Evolutionary conservation across 202 grass and related monocot species (phyloP).

Genomic region (Panicum hallii): DNA sequence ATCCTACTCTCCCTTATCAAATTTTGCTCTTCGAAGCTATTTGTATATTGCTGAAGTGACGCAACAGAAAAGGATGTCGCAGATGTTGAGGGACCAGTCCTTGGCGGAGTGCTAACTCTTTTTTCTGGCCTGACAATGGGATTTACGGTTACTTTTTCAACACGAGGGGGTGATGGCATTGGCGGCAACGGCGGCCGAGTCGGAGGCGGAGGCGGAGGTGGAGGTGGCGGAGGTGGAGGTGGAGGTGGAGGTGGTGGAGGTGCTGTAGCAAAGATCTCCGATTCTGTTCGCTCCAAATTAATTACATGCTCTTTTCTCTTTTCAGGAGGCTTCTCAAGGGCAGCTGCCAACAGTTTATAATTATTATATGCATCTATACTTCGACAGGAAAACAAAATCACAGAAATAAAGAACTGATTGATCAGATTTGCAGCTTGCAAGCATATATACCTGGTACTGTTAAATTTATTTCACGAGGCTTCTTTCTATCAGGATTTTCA

Average conservation of each 20-base stretch:
- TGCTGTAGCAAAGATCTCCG: constrained; percentile 63
- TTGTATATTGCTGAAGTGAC: constrained; percentile 85
- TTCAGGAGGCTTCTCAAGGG: constrained; percentile 55
- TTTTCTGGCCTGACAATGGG: constrained; percentile 50
- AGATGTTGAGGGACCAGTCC: constrained; percentile 57
- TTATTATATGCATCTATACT: constrained; percentile 30
- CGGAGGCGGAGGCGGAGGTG: background rate
- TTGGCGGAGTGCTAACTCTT: constrained; percentile 49
- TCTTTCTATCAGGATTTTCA: constrained; percentile 55
- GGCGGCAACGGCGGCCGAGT: background rate
- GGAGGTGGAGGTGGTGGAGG: constrained; percentile 66
- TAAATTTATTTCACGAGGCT: constrained; percentile 59
- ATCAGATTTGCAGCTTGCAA: constrained; percentile 13
- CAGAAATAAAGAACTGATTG: constrained; percentile 26
- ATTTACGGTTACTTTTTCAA: constrained; percentile 56
- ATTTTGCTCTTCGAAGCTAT: constrained; percentile 76
- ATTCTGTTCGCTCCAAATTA: constrained; percentile 67
- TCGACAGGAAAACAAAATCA: constrained; percentile 34
- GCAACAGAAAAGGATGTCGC: constrained; percentile 81
- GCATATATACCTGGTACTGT: constrained; percentile 53
- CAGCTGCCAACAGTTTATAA: constrained; percentile 55
- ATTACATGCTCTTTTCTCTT: constrained; percentile 70
- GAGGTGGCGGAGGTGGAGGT: background rate
- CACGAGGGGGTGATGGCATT: constrained; percentile 11
- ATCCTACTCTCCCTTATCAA: constrained; percentile 79